Base-by-base conservation (phyloP, 2,329 filamentous ascomycete species). In the Phialemoniopsis sp. region DNA sequence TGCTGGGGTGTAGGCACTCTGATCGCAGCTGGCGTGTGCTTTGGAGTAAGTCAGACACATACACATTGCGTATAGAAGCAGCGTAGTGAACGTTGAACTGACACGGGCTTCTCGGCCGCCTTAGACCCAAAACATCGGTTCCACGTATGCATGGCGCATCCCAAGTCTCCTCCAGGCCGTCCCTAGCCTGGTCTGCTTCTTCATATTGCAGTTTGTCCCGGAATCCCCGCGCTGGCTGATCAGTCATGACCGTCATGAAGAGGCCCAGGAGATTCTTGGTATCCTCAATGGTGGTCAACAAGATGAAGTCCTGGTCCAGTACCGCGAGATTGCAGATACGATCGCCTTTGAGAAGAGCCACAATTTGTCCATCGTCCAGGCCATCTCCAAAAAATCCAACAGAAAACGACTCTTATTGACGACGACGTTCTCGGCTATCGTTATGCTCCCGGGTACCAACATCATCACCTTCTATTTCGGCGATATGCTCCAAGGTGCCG, bases 91-190 rank as follows among this genome's bases (percentile, higher is more conserved):
- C n/a, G n/a, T n/a, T n/a, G n/a, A n/a, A n/a, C n/a, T n/a, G n/a
- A n/a, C n/a, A n/a, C n/a, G n/a, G n/a, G n/a, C n/a, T n/a, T n/a
- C n/a, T n/a, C n/a, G n/a, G n/a, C n/a, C n/a, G n/a, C n/a, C 37
- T 10, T 36, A 42, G 18, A 45, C 42, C 14, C 21, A 32, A 2
- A 38, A 31, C 21, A 14, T 40, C 13, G 35, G 35, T 14, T 18
- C 31, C 16, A 5, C 14, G 13, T 71, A 66, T 67, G 64, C 63
- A 17, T 76, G 72, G 70, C 60, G 68, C 34, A 60, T 64, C 3
- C 64, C 70, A 4, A 62, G 62, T 2, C 51, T 71, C 13, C 37
- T 52, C 32, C 52, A 54, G 42, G 49, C 47, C 40, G 40, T 48
- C 9, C 45, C 42, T 33, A 45, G 46, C 9, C 34, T 50, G 16